Evolutionary conservation across 495 filamentous ascomycete species (phyloP), one percentile per base, ranked within the genome.

Genomic region (Trichoderma asperelloides): DNA sequence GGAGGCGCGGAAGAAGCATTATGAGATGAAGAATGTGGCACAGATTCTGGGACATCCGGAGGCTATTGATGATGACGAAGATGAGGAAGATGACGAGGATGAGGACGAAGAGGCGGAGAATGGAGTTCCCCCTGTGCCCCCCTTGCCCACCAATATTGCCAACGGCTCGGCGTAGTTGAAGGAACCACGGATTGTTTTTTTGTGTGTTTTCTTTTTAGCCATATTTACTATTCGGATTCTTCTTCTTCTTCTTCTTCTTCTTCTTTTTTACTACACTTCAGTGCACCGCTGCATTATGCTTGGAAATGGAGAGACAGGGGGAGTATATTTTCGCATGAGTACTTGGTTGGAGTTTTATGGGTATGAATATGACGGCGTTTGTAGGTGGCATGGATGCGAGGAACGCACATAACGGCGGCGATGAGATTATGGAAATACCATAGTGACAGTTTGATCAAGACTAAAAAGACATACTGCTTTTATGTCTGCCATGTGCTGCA

Each of bases 21-120:
- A 98, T 76, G 96, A 98, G 82, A 98, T 98, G 96, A 92, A 86
- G 82, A 89, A 95, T 73, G 92, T 98, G 27, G 96, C 93, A 70
- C 85, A 88, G 71, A 78, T 98, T 66, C 84, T 98, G 68, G 95
- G 92, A 13, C 85, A 88, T 66, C 84, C 85, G 2, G 86, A 88
- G 70, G 74, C 79, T 0, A 65, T 86, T 25, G 70, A 78, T n/a
- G 78, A 80, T 18, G 69, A 81, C 62, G 83, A 82, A 62, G 82
- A 84, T 12, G 77, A 74, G 25, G 70, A 78, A n/a, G 78, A 80
- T 15, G 69, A 81, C 63, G 83, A 82, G 63, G 82, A 84, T 13
- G 77, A 74, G 7, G 80, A 82, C 65, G 76, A 75, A 30, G 75
- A 69, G 11, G 77, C 70, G 30, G 71, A 73, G 16, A 71, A 71